Conservation (phyloP, 78 protist species). For the Guillardia theta region DNA sequence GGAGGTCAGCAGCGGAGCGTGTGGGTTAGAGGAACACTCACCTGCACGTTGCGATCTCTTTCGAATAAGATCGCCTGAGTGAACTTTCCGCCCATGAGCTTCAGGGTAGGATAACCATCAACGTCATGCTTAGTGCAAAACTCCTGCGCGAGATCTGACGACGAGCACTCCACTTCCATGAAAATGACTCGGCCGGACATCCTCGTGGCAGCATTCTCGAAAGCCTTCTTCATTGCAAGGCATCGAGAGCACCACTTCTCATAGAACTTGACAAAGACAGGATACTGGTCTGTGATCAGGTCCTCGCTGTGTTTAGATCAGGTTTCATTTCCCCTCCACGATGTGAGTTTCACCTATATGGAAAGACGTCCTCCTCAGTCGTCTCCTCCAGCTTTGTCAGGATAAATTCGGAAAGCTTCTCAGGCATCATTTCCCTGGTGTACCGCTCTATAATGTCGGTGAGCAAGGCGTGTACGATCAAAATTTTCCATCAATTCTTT, state of each 20-base stretch:
- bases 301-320: not conserved
- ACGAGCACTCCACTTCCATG: not conserved
- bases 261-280: not conserved
- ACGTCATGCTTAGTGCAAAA: not conserved
- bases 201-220: not conserved
- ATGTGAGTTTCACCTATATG: not conserved
- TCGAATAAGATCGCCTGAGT: not conserved
- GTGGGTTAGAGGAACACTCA: not conserved
- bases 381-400: not conserved
- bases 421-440: not conserved
- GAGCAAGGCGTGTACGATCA: not conserved
- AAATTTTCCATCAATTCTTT: not conserved
- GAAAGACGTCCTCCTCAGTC: not conserved
- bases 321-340: not conserved
- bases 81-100: not conserved
- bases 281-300: not conserved
- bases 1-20: not conserved
- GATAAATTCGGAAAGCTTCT: not conserved
- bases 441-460: not conserved
- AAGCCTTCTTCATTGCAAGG: not conserved
- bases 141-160: not conserved
- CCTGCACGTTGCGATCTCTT: not conserved
- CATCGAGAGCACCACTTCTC: conserved; percentile 23
- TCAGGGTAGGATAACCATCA: not conserved
- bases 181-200: conserved; percentile 3